Evolutionary conservation across 1,284 basidiomycete species (phyloP), one percentile per base, ranked within the genome.

Genomic region (Ganoderma multipileum): DNA sequence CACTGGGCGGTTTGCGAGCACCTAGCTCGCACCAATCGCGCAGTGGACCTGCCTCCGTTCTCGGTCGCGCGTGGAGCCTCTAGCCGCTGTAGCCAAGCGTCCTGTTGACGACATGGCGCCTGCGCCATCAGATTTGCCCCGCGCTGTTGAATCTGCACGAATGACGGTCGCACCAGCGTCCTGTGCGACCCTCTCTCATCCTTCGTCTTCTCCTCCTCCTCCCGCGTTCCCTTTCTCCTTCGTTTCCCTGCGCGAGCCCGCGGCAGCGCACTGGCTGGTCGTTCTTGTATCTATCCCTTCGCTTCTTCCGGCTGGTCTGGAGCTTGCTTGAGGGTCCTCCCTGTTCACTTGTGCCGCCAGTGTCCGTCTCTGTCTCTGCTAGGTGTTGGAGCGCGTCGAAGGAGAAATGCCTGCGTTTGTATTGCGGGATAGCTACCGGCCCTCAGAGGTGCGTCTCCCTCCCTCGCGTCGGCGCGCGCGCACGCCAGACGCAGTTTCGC

Each of bases 251-350:
- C 58, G 61, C 63, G 57, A 65, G 71, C 67, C 65, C 50, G 58
- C 64, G 67, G 71, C 69, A 64, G 67, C 71, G 67, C 67, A 59
- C 62, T 59, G 65, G 65, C 61, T 66, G 67, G 67, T 36, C 52
- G 33, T 52, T 55, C 47, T 52, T 28, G 30, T 39, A 57, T 41
- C 39, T 39, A 44, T 50, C 63, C 30, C 44, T 68, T 64, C 55
- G 44, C 30, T 59, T 55, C 60, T 59, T 52, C 71, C 71, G 68
- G 71, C 71, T 72, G 69, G 71, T 68, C 71, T 68, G 71, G 71
- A 72, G 71, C 71, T 69, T 68, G 69, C 69, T 68, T 52, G 71
- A 65, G 52, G 52, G 65, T 54, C 30, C 38, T 41, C 23, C 16
- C 38, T 60, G 23, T 26, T 66, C 41, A 30, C 5, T 18, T 57